Evolutionary conservation across 257 asterid species (phyloP).

Genomic region (Knoxia roxburghii): DNA sequence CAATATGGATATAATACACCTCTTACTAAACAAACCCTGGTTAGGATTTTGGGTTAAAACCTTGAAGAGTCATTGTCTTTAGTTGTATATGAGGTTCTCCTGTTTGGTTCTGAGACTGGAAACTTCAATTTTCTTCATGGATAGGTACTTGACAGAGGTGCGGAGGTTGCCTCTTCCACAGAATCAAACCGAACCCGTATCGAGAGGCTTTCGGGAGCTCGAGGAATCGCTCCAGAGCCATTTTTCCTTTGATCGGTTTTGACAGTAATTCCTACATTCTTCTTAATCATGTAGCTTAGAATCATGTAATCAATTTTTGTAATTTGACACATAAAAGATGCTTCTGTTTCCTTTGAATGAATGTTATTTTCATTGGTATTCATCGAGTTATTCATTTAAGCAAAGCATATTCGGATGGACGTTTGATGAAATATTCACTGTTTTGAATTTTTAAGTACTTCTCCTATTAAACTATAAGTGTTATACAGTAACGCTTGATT

Average conservation of each 20-base stretch:
- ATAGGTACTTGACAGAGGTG: conserved; percentile 92
- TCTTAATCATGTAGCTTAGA: background rate
- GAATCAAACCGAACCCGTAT: conserved; percentile 73
- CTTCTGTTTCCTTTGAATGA: background rate
- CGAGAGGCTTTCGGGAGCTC: conserved; percentile 74
- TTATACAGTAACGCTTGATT: no score
- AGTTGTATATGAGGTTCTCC: background rate
- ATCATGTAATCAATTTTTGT: background rate
- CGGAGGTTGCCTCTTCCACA: conserved; percentile 75
- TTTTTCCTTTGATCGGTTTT: conserved; percentile 45
- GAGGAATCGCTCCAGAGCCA: conserved; percentile 80
- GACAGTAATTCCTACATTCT: conserved; percentile 7
- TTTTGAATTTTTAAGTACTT: no score
- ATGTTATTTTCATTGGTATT: background rate
- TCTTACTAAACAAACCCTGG: no score
- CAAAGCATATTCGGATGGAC: no score
- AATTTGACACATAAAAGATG: background rate
- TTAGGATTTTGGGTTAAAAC: background rate
- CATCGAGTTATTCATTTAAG: no score
- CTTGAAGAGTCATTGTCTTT: background rate
- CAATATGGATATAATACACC: no score
- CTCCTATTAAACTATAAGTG: no score
- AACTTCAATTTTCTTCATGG: background rate
- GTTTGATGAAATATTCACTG: no score
- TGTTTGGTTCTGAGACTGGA: background rate